These are phyloP conservation scores for Anisodus tanguticus DNA, from an alignment of 257 asterid genomes.

Conservation along the genomic window DNA sequence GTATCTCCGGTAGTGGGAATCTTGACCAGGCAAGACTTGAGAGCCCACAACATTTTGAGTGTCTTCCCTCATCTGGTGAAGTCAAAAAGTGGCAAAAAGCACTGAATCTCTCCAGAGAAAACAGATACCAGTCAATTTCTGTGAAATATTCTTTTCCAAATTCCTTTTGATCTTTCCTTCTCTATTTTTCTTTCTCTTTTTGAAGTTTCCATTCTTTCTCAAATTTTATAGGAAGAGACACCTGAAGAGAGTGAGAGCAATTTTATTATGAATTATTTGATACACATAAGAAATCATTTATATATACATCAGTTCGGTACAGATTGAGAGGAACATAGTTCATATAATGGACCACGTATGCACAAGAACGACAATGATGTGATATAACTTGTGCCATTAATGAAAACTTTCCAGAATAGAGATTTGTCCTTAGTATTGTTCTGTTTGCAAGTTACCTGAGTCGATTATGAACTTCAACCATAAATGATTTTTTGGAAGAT, in stretches of 20 bases:
- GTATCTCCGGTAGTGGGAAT: slow-evolving; percentile 81
- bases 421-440: not conserved
- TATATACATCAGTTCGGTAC: slow-evolving; percentile 25
- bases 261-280: slow-evolving; percentile 19
- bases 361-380: not conserved
- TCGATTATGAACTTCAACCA: not conserved
- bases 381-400: slow-evolving; percentile 1
- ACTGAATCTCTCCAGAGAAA: slow-evolving; percentile 38
- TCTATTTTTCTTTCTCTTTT: slow-evolving; percentile 13
- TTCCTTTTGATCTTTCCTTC: slow-evolving; percentile 23
- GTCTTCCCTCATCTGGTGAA: slow-evolving; percentile 77
- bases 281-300: slow-evolving; percentile 27
- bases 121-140: slow-evolving; percentile 4
- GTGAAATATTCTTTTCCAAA: slow-evolving; percentile 21
- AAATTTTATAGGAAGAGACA: slow-evolving; percentile 8
- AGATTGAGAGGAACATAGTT: not conserved
- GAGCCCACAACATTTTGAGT: slow-evolving; percentile 79
- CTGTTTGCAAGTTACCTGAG: slow-evolving; percentile 11
- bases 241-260: slow-evolving; percentile 19
- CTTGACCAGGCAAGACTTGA: slow-evolving; percentile 95
- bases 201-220: not conserved
- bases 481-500: slow-evolving; percentile 12
- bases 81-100: slow-evolving; percentile 56
- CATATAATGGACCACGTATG: not conserved
- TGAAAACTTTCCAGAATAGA: not conserved